Percentiles rank a stretch among this genome's conserved stretches.
Evolutionary conservation across 1,139 yeast genomes (phyloP).

Genomic region (Fermentozyma sake): DNA sequence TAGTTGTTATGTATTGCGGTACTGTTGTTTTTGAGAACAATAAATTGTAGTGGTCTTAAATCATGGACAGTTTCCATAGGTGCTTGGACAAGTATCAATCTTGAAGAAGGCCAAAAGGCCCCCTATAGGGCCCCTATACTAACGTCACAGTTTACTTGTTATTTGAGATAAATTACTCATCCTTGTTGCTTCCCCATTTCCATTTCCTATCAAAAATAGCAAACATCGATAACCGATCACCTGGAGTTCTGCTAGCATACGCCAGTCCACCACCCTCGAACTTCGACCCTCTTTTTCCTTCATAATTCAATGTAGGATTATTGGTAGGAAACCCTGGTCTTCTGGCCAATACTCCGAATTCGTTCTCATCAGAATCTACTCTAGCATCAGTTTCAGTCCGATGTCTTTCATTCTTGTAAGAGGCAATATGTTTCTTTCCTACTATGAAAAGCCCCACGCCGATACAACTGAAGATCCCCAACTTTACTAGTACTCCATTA

Average conservation of each 20-base stretch:
- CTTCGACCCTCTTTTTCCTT: slow-evolving; percentile 45
- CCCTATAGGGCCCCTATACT: background rate
- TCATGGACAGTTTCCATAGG: too few species aligned
- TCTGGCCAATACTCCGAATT: slow-evolving; percentile 24
- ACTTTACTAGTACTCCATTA: slow-evolving; percentile 30
- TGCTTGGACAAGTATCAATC: too few species aligned
- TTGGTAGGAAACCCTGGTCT: slow-evolving; percentile 36
- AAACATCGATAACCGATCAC: slow-evolving; percentile 33
- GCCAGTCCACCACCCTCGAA: slow-evolving; percentile 66
- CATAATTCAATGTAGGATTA: slow-evolving; percentile 25
- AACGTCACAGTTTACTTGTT: background rate
- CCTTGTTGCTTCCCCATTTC: too few species aligned
- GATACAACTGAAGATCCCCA: slow-evolving; percentile 28
- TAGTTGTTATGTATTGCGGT: background rate
- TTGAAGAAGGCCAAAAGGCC: too few species aligned
- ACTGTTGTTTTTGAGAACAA: too few species aligned
- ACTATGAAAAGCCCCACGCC: slow-evolving; percentile 31
- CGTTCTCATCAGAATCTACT: slow-evolving; percentile 27
- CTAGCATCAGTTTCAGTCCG: slow-evolving; percentile 36
- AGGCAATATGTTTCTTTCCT: slow-evolving; percentile 37
- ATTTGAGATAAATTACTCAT: slow-evolving; percentile 1
- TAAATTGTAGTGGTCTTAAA: too few species aligned
- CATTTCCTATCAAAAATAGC: slow-evolving; percentile 23
- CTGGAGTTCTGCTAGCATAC: slow-evolving; percentile 46
- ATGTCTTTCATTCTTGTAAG: slow-evolving; percentile 34